Evolutionary conservation across 2,329 filamentous ascomycete species (phyloP).

Genomic region (Amesomyces nigricolor): DNA sequence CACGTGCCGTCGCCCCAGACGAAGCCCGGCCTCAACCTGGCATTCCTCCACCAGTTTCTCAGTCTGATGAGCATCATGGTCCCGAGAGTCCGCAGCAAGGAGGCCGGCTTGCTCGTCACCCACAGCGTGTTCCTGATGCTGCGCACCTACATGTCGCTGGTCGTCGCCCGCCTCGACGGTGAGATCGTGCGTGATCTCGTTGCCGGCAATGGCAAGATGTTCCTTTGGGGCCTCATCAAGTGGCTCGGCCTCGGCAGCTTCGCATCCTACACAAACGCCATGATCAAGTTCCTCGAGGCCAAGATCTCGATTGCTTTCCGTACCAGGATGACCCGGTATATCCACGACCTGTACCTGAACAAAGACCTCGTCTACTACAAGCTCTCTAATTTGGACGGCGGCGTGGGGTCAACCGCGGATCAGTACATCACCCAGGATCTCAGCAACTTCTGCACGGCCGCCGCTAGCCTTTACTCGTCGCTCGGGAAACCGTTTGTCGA

Average conservation of each 20-base stretch:
- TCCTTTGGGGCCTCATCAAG: slow-evolving; percentile 83
- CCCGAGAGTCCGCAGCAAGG: slow-evolving; percentile 90
- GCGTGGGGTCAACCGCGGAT: slow-evolving; percentile 84
- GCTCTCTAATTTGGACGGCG: slow-evolving; percentile 84
- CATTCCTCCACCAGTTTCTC: slow-evolving; percentile 93
- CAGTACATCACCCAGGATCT: slow-evolving; percentile 98
- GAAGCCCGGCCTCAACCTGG: slow-evolving; percentile 89
- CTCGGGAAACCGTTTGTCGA: slow-evolving; percentile 98
- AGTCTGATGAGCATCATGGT: slow-evolving; percentile 98
- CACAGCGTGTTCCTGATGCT: slow-evolving; percentile 87
- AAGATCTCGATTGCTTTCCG: slow-evolving; percentile 98
- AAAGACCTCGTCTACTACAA: slow-evolving; percentile 97
- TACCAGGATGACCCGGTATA: slow-evolving; percentile 88
- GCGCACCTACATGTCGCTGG: slow-evolving; percentile 85
- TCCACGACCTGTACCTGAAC: slow-evolving; percentile 94
- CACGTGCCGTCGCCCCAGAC: slow-evolving; percentile 80
- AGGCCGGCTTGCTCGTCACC: slow-evolving; percentile 82
- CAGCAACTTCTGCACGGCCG: slow-evolving; percentile 88
- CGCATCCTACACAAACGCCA: slow-evolving; percentile 95
- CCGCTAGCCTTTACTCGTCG: slow-evolving; percentile 89
- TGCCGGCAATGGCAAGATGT: slow-evolving; percentile 84
- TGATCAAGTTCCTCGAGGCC: slow-evolving; percentile 97
- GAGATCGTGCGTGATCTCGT: slow-evolving; percentile 95
- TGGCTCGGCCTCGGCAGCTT: slow-evolving; percentile 93
- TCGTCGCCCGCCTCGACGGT: slow-evolving; percentile 88